Evolutionary conservation across 2,329 filamentous ascomycete species (phyloP).

Genomic region (Xylariaceae sp.): DNA sequence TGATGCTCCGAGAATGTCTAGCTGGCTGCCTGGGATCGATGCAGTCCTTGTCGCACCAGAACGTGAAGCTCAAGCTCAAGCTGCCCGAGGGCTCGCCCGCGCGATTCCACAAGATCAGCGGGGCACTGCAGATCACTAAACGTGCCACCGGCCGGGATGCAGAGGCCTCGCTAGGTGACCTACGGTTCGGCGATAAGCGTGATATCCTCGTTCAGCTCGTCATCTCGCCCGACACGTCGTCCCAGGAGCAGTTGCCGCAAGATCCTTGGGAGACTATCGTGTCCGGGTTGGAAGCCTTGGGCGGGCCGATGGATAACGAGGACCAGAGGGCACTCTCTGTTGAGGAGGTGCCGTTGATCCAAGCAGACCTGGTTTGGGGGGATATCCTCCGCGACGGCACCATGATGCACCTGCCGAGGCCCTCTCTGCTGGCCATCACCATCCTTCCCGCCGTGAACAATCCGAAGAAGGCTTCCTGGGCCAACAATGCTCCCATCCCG

Average conservation of each 20-base stretch:
- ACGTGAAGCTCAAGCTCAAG: constrained; percentile 90
- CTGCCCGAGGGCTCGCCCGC: constrained; percentile 93
- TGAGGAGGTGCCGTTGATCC: constrained; percentile 90
- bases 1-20: constrained; percentile 97
- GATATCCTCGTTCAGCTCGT: constrained; percentile 93
- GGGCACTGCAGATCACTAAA: constrained; percentile 92
- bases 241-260: constrained; percentile 79
- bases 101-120: constrained; percentile 98
- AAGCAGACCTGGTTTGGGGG: constrained; percentile 89
- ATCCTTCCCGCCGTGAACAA: constrained; percentile 71
- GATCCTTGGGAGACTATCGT: constrained; percentile 98
- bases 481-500: constrained; percentile 73
- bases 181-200: constrained; percentile 89
- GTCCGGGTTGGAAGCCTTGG: constrained; percentile 87
- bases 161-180: constrained; percentile 83
- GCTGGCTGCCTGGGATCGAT: constrained; percentile 88
- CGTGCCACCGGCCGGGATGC: constrained; percentile 90
- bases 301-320: constrained; percentile 80
- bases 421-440: constrained; percentile 88
- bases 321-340: constrained; percentile 78
- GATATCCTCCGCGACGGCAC: constrained; percentile 88
- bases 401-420: constrained; percentile 77
- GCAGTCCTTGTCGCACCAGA: constrained; percentile 95
- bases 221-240: constrained; percentile 78
- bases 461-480: constrained; percentile 61